Conservation (phyloP, 2,329 filamentous ascomycete species). For the Colletotrichum filicis region DNA sequence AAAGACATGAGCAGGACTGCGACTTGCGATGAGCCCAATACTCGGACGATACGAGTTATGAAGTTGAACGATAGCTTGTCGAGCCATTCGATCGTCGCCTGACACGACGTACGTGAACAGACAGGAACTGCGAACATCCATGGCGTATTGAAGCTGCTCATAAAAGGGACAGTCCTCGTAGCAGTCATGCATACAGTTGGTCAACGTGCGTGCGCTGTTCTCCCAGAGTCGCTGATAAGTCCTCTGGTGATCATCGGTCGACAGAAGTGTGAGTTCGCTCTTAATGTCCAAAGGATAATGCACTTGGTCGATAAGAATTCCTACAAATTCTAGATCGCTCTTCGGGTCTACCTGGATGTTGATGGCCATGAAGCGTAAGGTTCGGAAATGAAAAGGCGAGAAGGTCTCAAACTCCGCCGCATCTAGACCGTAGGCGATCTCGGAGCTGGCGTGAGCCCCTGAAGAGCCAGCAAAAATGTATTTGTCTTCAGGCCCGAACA, state of each 20-base stretch:
- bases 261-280: not conserved
- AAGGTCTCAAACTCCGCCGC: not conserved
- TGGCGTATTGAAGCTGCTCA: constrained; percentile 46
- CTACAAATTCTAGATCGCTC: not conserved
- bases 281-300: not conserved
- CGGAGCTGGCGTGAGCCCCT: not conserved
- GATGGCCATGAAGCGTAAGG: constrained; percentile 25
- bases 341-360: constrained; percentile 11
- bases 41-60: constrained; percentile 36
- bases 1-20: constrained; percentile 47
- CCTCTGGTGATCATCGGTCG: not conserved
- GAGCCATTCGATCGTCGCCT: constrained; percentile 45
- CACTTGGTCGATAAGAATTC: not conserved
- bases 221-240: constrained; percentile 37
- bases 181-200: constrained; percentile 44
- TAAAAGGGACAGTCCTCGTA: constrained; percentile 49
- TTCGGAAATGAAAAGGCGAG: constrained; percentile 38
- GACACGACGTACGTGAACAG: constrained; percentile 46
- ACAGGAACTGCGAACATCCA: constrained; percentile 40
- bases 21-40: constrained; percentile 47
- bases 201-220: constrained; percentile 38
- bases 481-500: constrained; percentile 12
- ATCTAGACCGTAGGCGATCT: not conserved
- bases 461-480: not conserved
- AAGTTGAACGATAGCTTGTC: constrained; percentile 44